These are phyloP conservation scores for Erodium moschatum DNA, from an alignment of 441 rosid genomes.

Conservation along the genomic window DNA sequence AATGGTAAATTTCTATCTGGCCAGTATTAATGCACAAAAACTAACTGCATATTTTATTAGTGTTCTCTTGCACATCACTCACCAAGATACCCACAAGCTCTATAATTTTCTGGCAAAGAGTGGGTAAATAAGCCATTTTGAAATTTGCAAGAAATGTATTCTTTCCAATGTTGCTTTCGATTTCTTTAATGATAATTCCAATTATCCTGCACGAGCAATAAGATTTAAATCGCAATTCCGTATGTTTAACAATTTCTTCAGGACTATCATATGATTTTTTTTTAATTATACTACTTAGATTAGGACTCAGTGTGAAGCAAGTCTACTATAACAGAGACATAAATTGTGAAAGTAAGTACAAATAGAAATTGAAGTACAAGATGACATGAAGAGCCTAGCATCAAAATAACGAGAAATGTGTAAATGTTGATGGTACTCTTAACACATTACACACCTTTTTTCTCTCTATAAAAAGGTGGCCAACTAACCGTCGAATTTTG, in stretches of 20 bases:
- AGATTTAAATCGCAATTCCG: constrained; percentile 13
- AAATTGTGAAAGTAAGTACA: no score
- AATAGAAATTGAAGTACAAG: no score
- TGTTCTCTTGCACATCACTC: constrained; percentile 26
- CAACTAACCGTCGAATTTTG: no score
- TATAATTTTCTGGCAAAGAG: constrained; percentile 69
- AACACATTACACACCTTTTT: no score
- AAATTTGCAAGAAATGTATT: constrained; percentile 72
- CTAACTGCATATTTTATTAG: constrained; percentile 1
- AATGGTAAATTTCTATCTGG: constrained; percentile 8
- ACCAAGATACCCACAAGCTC: constrained; percentile 87
- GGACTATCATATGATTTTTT: no score
- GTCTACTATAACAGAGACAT: no score
- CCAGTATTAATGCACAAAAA: not conserved
- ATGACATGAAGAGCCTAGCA: no score
- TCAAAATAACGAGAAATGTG: no score
- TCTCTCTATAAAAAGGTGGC: no score
- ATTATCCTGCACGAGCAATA: constrained; percentile 54
- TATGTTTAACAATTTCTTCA: not conserved
- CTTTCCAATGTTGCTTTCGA: constrained; percentile 79
- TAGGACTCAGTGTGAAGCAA: no score
- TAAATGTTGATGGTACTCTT: no score
- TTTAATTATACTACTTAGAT: no score
- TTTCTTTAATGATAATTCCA: constrained; percentile 74
- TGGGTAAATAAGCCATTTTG: constrained; percentile 75